A percentile compares a stretch with the other conserved stretches of the same genome.
Evolutionary conservation across 2,329 filamentous ascomycete species (phyloP).

Genomic region (Didymella pinodella): DNA sequence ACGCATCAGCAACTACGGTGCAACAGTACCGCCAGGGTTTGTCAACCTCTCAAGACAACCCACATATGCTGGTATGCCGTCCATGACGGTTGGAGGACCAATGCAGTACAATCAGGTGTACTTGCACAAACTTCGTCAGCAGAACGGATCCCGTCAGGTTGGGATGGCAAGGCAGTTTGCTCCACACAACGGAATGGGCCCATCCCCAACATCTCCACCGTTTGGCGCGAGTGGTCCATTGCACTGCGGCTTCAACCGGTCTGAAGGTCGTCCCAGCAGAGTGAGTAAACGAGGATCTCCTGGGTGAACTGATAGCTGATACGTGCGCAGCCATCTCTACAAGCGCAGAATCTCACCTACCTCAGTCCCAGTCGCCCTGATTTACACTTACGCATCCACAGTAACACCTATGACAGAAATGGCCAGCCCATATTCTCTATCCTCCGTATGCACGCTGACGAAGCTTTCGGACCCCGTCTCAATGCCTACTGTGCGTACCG

Average conservation of each 20-base stretch:
- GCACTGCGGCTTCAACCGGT: background rate
- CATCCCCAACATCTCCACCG: background rate
- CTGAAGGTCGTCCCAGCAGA: background rate
- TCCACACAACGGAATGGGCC: background rate
- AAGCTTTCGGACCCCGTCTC: conserved; percentile 25
- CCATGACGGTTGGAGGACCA: background rate
- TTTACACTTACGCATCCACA: conserved; percentile 21
- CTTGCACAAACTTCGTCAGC: conserved; percentile 1
- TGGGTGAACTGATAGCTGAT: background rate
- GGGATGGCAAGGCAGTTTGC: background rate
- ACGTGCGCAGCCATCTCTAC: conserved; percentile 3
- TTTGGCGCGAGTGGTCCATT: conserved; percentile 1
- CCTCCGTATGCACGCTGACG: conserved; percentile 18
- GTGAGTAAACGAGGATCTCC: background rate
- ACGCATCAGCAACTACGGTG: background rate
- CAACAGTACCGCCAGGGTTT: background rate
- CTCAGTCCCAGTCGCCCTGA: background rate
- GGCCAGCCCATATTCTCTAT: conserved; percentile 24
- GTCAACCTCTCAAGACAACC: background rate
- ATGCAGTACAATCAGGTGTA: background rate
- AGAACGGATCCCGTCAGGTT: background rate
- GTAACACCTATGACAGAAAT: conserved; percentile 25
- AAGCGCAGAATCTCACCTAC: background rate
- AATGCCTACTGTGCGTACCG: conserved; percentile 26
- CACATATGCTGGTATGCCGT: background rate